Conservation (phyloP, 148 eudicot species). For the Vaccinium vitisidaea region DNA sequence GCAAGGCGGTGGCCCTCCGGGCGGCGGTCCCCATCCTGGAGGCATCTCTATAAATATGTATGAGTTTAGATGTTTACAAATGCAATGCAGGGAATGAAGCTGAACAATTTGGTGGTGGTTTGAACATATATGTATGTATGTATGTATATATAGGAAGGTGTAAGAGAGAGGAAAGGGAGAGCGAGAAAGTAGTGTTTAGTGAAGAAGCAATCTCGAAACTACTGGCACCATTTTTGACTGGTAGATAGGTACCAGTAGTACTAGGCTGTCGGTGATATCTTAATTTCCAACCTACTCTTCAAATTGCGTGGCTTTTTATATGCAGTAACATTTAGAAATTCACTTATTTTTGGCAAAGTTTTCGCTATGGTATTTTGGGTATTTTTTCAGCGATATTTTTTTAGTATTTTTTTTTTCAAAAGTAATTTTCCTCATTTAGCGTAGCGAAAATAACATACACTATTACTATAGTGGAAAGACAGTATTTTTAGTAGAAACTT, state of each 20-base stretch:
- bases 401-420: too few relatives aligned
- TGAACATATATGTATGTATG: not conserved
- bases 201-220: not conserved
- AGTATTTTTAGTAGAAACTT: too few relatives aligned
- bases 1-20: constrained; percentile 13
- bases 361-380: too few relatives aligned
- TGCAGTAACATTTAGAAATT: too few relatives aligned
- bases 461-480: too few relatives aligned
- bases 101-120: not conserved
- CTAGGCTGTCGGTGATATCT: too few relatives aligned
- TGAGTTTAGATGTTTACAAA: not conserved
- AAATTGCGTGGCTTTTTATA: too few relatives aligned
- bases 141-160: not conserved
- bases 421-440: too few relatives aligned
- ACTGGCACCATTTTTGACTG: not conserved
- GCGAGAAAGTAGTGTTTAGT: not conserved
- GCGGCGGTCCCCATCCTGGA: constrained; percentile 16
- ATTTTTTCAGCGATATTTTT: too few relatives aligned
- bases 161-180: not conserved
- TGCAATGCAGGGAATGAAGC: not conserved
- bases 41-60: not conserved
- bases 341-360: too few relatives aligned
- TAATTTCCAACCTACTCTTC: too few relatives aligned
- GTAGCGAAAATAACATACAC: too few relatives aligned
- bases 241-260: not conserved